Percentiles rank a stretch among this genome's conserved stretches.
phyloP scores from a whole-genome alignment of 495 filamentous ascomycete genomes.

The Aspergillus conjunctus region DNA sequence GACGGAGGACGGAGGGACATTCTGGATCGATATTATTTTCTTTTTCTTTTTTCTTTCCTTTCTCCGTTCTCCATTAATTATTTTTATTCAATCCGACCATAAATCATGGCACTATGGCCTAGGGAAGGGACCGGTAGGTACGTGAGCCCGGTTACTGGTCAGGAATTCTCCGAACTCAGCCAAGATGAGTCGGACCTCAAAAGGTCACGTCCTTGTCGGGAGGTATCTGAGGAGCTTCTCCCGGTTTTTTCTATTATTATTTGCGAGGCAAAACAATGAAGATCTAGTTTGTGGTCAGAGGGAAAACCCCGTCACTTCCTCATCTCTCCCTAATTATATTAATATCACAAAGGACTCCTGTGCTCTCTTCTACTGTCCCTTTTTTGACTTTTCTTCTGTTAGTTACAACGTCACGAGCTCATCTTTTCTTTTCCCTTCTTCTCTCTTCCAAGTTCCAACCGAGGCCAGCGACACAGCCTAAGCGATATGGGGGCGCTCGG shows the following conservation, averaged over 20 bases:
- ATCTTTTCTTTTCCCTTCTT: not conserved
- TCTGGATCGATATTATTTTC: not conserved
- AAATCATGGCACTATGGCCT: not conserved
- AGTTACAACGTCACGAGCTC: not conserved
- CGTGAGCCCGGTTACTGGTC: constrained; percentile 13
- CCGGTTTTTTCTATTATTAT: too few relatives aligned
- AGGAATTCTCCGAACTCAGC: constrained; percentile 20
- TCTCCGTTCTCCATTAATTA: not conserved
- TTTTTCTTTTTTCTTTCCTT: not conserved
- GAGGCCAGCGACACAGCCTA: not conserved
- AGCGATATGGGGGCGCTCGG: not conserved
- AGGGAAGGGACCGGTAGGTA: constrained; percentile 4
- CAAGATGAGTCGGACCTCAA: constrained; percentile 5
- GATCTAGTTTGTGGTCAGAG: not conserved
- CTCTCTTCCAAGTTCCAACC: not conserved
- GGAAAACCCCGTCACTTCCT: too few relatives aligned
- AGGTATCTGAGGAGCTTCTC: too few relatives aligned
- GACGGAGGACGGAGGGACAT: not conserved
- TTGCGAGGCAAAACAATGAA: too few relatives aligned
- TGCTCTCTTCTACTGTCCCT: not conserved
- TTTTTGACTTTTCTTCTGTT: not conserved
- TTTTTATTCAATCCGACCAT: not conserved
- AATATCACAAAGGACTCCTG: too few relatives aligned
- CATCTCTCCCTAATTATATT: too few relatives aligned
- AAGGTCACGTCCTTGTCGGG: too few relatives aligned